Base-by-base conservation (phyloP, 257 asterid species). In the Nicotiana sylvestris region DNA sequence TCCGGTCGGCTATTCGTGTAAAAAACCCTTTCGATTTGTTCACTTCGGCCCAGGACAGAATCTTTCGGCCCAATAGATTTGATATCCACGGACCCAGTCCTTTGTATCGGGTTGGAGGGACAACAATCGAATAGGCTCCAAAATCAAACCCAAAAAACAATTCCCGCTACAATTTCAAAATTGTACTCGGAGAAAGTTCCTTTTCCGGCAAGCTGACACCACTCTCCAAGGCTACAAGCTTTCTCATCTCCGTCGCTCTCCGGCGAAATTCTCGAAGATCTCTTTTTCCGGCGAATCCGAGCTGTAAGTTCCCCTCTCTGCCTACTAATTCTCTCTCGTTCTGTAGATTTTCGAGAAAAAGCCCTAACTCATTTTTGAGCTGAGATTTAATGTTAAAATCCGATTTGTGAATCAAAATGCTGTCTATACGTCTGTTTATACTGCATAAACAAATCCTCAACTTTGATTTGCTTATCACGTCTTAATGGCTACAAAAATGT, bases 101-200 rank as follows among this genome's bases (percentile, higher is more conserved):
- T 51, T 11, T 9, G 57, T 51, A 51, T 9, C 56, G 55, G 55
- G 53, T 67, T 35, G 76, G 74, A 66, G 49, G 25, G 25, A 16
- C 74, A 66, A 66, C 55, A 68, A 7, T 43, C 11, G 49, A 68
- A 37, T 17, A 35, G 55, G 11, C 78, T n/a, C 58, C 57, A 69
- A 69, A 37, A 69, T n/a, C 5, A 29, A n/a, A 10, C 57, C 77
- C 77, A 69, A 70, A 43, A 18, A 37, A n/a, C 35, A 70, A 21
- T 43, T 70, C 58, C 58, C 78, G 78, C 78, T 39, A 58, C 58
- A 70, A 39, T 70, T 68, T 68, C 77, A 68, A 68, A 68, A 37
- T 4, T 68, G 10, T 18, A 72, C 78, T 46, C 6, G 3, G 49
- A 46, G 57, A 46, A 5, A 43, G 78, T 27, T 72, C 60, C n/a